Percentiles rank a stretch among this genome's conserved stretches.
Conservation (phyloP, 2,329 filamentous ascomycete genomes). For the Epichloe elymi region DNA sequence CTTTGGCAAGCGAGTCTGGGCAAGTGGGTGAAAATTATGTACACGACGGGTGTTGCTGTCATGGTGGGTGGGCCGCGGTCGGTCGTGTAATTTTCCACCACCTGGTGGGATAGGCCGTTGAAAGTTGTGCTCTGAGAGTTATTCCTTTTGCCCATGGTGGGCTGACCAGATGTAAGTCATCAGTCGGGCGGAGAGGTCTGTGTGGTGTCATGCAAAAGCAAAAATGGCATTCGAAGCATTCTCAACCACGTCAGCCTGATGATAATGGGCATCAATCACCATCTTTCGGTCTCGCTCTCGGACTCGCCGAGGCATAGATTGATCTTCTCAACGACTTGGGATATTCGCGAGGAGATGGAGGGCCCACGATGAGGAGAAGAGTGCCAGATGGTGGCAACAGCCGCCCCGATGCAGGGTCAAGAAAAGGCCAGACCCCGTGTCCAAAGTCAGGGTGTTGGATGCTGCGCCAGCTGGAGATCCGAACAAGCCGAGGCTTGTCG, state of each 20-base stretch:
- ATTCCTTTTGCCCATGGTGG: neutral
- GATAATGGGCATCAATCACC: neutral
- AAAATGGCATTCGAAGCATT: neutral
- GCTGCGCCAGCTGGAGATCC: neutral
- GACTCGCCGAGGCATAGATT: neutral
- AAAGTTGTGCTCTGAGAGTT: neutral
- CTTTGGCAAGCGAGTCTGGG: constrained; percentile 2
- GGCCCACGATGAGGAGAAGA: no score
- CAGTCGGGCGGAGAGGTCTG: no score
- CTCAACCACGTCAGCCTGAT: neutral
- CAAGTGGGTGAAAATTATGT: no score
- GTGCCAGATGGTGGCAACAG: no score
- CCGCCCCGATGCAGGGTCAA: no score
- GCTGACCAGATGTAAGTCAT: neutral
- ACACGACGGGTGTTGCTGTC: no score
- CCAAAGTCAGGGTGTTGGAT: neutral
- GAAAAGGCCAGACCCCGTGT: no score
- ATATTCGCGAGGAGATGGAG: neutral
- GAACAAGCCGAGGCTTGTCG: neutral
- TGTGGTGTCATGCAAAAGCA: neutral
- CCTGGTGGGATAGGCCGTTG: neutral
- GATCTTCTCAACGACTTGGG: neutral
- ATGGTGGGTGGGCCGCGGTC: neutral
- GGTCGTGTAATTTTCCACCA: no score
- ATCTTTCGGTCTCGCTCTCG: neutral